A percentile compares a stretch with the other conserved stretches of the same genome.
Conservation (phyloP, 1,139 yeast species). For the Lizanozyma gosingica region DNA sequence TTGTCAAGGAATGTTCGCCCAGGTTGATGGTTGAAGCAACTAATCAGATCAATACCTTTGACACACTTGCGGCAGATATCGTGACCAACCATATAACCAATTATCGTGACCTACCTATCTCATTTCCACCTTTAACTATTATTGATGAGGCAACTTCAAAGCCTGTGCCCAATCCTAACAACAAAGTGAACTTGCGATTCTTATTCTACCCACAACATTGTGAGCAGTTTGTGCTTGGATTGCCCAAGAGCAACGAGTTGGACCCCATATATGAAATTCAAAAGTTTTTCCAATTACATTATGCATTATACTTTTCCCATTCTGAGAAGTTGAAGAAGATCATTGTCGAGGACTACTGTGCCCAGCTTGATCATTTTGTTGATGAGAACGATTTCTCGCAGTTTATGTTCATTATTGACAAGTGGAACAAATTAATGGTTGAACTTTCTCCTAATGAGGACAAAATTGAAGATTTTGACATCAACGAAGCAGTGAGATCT, state of each 20-base stretch:
- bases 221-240: constrained; percentile 33
- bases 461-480: constrained; percentile 13
- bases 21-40: constrained; percentile 9
- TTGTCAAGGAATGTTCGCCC: constrained; percentile 7
- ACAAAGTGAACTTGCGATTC: constrained; percentile 26
- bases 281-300: constrained; percentile 36
- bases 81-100: constrained; percentile 20
- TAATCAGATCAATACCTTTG: constrained; percentile 11
- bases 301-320: constrained; percentile 32
- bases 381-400: constrained; percentile 24
- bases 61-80: constrained; percentile 22
- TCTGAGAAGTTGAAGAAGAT: constrained; percentile 25
- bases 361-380: constrained; percentile 20
- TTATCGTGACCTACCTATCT: constrained; percentile 26
- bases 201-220: constrained; percentile 33
- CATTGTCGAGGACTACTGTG: constrained; percentile 27
- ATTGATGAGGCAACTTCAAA: constrained; percentile 9
- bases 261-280: constrained; percentile 72
- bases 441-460: constrained; percentile 23
- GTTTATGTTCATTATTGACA: constrained; percentile 31
- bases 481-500: constrained; percentile 23
- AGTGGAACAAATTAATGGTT: constrained; percentile 34
- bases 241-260: constrained; percentile 46
- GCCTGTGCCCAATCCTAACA: constrained; percentile 15
- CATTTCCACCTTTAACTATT: constrained; percentile 27